Evolutionary conservation across 495 filamentous ascomycete species (phyloP).

Genomic region (Trichoderma reesei): DNA sequence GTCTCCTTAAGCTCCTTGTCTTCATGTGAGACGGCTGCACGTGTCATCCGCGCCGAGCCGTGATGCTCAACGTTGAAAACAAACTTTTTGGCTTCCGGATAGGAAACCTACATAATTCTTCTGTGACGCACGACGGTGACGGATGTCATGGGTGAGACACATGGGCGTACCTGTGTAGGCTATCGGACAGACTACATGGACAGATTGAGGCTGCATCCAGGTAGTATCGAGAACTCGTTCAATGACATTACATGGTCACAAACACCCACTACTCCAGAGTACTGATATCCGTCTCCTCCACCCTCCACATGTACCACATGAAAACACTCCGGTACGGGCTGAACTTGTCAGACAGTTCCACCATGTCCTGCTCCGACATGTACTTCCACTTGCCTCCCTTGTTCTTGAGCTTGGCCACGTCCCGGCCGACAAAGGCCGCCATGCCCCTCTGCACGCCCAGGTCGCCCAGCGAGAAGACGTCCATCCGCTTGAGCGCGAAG

Average conservation of each 20-base stretch:
- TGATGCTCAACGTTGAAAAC: background rate
- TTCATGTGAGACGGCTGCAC: background rate
- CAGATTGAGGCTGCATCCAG: too few relatives aligned
- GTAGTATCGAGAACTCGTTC: too few relatives aligned
- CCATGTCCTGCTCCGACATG: slow-evolving; percentile 88
- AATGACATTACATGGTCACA: background rate
- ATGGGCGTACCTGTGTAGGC: too few relatives aligned
- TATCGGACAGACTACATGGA: too few relatives aligned
- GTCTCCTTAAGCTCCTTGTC: background rate
- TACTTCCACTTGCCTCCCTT: slow-evolving; percentile 96
- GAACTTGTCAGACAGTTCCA: slow-evolving; percentile 69
- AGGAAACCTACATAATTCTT: background rate
- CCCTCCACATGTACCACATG: slow-evolving; percentile 84
- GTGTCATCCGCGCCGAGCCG: slow-evolving; percentile 8
- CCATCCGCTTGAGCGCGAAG: slow-evolving; percentile 82
- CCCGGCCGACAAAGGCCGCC: slow-evolving; percentile 74
- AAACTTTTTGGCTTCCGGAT: background rate
- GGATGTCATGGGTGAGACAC: too few relatives aligned
- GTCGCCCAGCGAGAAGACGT: slow-evolving; percentile 89
- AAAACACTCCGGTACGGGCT: slow-evolving; percentile 65
- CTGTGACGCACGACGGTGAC: too few relatives aligned
- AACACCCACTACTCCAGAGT: slow-evolving; percentile 39
- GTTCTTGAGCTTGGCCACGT: slow-evolving; percentile 73
- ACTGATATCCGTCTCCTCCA: slow-evolving; percentile 65
- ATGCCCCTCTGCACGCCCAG: slow-evolving; percentile 91